Base-by-base conservation (phyloP, 1,284 basidiomycete genomes). In the Sanguinoderma infundibulare region DNA sequence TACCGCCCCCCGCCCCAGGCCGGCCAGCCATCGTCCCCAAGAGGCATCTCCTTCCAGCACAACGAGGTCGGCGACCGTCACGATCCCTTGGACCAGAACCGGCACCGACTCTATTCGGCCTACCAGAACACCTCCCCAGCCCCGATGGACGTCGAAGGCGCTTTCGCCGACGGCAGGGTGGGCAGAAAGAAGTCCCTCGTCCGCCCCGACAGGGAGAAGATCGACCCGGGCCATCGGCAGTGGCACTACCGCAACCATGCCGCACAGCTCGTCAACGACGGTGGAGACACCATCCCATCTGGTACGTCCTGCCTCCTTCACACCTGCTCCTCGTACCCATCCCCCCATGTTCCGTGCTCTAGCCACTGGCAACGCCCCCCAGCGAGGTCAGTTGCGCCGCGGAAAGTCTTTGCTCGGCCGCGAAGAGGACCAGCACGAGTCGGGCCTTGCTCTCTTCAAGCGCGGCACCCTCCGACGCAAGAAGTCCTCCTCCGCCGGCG, bases 181-280 rank as follows among this genome's bases (percentile, higher is more conserved):
- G 78, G 81, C 60, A 79, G 96, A 73, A 98, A 98, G 83, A 97
- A 96, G 85, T 95, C 91, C 72, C 85, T 99, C 51, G 94, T 98
- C 57, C 83, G 87, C 59, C 97, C 98, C 8, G 97, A 99, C 77
- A 84, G 97, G 64, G 97, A 98, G 81, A 94, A 97, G 81, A 95
- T 98, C 71, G 96, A 98, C 73, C 96, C 96, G 9, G 89, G 89
- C 52, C 96, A 98, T 81, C 86, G 96, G 46, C 90, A 97, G 69
- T 99, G 92, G 89, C 92, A 98, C 79, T 99, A 99, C 78, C 89
- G 95, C 56, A 91, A 86, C 66, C 95, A 94, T 77, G 94, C 94
- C 15, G 90, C 91, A 22, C 89, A 93, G 72, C 84, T 95, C 75
- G 88, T 91, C 73, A 81, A 89, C 60, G 87, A 89, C 65, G 83